Evolutionary conservation across 495 filamentous ascomycete species (phyloP), one percentile per base, ranked within the genome.

Genomic region (Podospora pseudoanserina): DNA sequence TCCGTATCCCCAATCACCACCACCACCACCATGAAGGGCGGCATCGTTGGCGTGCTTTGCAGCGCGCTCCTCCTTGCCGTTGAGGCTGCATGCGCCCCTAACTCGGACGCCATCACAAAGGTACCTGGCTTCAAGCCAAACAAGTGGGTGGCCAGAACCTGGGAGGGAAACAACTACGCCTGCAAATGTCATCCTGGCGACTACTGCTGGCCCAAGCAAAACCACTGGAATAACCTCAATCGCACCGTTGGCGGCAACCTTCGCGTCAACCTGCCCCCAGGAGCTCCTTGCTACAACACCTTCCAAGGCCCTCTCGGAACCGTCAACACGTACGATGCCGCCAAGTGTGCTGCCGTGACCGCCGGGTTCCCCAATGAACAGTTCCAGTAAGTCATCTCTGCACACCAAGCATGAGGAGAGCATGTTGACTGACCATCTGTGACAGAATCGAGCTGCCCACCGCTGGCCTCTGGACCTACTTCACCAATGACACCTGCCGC

Each of bases 401-500:
- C 39, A 49, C 15, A 4, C 6, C 2, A 18, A 44, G 39, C 7
- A 6, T 5, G n/a, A 11, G 27, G 15, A 20, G 6, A 7, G 20
- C 18, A 55, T 49, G 60, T 32, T 30, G 49, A 49, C 23, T 64
- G 39, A 70, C 15, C 56, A 15, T 5, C 27, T 19, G 2, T 67
- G 28, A n/a, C 34, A 82, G 80, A 23, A 72, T 78, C 57, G 75
- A 79, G 11, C 71, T 76, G 55, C 79, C 81, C 0, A 74, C 79
- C 15, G 80, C 81, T 20, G 78, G 72, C 13, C 66, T 83, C 20
- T 82, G 80, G 80, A 80, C 81, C 16, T 82, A 79, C 68, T 82
- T 80, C 71, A 81, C 81, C 64, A 82, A 82, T 68, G 80, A 81
- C 68, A 82, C 79, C 4, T 83, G 81, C 68, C 73, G 77, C 2